Conservation (phyloP, 331 rosid genomes). For the Cydonia oblonga region DNA sequence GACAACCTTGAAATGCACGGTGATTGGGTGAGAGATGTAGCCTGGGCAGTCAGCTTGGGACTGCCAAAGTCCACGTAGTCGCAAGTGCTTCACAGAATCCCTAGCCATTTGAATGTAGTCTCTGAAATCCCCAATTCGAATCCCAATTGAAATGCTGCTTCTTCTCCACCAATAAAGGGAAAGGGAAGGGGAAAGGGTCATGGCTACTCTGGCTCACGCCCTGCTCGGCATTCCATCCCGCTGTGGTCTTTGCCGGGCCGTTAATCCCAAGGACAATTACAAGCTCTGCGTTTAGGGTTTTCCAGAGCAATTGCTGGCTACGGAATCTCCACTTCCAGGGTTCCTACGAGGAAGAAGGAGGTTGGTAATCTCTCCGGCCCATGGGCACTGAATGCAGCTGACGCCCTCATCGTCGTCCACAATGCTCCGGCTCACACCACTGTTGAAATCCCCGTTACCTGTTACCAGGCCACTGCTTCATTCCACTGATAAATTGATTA, state of each 20-base stretch:
- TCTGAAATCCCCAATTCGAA: background rate
- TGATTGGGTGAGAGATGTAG: no score
- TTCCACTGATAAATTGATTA: background rate
- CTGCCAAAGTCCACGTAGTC: no score
- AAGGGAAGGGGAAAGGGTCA: background rate
- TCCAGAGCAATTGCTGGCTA: conserved; percentile 4
- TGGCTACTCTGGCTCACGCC: conserved; percentile 3
- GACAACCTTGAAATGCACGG: conserved; percentile 41
- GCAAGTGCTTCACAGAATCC: no score
- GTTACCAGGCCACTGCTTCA: conserved; percentile 50
- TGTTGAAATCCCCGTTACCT: conserved; percentile 65
- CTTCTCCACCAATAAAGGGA: background rate
- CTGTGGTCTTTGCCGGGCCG: conserved; percentile 1
- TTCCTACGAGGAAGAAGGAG: conserved; percentile 21
- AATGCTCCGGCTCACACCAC: conserved; percentile 19
- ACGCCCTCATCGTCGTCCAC: conserved; percentile 31
- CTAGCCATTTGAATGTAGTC: background rate
- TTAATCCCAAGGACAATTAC: conserved; percentile 8
- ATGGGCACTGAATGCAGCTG: conserved; percentile 42
- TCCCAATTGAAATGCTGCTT: background rate
- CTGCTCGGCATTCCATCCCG: conserved; percentile 5
- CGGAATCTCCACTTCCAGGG: conserved; percentile 24
- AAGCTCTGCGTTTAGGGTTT: conserved; percentile 15
- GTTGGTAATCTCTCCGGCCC: conserved; percentile 12
- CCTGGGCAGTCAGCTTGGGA: no score